A percentile compares a stretch with the other conserved stretches of the same genome.
Evolutionary conservation across 495 filamentous ascomycete species (phyloP).

Genomic region (Hypoxylon lienhwacheense): DNA sequence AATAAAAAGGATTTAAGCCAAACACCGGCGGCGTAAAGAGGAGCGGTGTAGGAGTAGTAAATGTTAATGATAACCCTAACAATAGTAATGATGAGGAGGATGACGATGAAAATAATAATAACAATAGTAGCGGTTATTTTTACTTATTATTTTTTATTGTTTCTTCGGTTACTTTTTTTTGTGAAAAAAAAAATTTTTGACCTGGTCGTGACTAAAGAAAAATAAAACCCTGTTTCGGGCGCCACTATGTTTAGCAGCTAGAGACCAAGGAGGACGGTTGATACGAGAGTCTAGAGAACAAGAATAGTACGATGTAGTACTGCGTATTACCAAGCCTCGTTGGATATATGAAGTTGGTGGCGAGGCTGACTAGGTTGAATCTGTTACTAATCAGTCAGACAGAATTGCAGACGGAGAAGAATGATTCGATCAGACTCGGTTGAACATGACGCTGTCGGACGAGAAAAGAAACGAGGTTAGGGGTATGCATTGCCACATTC

Average conservation of each 20-base stretch:
- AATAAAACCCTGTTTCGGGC: constrained; percentile 11
- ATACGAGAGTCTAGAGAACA: constrained; percentile 21
- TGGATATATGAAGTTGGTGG: constrained; percentile 16
- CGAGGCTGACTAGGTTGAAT: constrained; percentile 13
- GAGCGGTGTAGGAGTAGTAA: constrained; percentile 28
- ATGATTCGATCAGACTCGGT: neutral
- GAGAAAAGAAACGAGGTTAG: neutral
- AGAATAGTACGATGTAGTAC: constrained; percentile 7
- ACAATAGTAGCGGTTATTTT: no score
- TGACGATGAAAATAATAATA: no score
- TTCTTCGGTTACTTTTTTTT: neutral
- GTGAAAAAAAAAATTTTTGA: constrained; percentile 4
- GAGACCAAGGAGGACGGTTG: neutral
- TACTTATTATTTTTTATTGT: no score
- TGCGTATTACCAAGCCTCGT: constrained; percentile 22
- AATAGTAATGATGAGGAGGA: no score
- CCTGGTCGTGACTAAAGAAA: constrained; percentile 11
- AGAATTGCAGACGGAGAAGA: neutral
- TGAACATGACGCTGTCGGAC: constrained; percentile 14
- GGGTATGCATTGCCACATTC: constrained; percentile 11
- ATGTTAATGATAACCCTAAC: no score
- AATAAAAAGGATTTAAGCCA: neutral
- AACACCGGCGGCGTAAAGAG: constrained; percentile 8
- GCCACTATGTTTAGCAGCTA: constrained; percentile 1
- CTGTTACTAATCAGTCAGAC: constrained; percentile 8